phyloP scores from a whole-genome alignment of 2,329 filamentous ascomycete genomes.

The Rutstroemia sp. region DNA sequence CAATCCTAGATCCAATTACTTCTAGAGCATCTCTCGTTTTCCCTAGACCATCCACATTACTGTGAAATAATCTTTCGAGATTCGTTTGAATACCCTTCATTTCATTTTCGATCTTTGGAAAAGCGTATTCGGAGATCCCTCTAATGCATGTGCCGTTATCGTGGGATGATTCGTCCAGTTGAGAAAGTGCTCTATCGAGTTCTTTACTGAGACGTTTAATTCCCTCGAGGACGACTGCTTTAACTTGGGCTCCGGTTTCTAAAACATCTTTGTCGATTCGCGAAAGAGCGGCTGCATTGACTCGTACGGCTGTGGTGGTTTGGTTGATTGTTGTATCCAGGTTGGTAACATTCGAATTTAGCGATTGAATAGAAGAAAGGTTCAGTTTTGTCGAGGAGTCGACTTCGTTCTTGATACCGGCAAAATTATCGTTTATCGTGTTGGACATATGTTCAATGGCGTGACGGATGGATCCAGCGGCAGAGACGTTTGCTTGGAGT shows the following conservation, averaged over 20 bases:
- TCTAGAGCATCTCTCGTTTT: constrained; percentile 14
- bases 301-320: constrained; percentile 15
- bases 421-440: constrained; percentile 6
- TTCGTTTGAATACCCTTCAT: constrained; percentile 6
- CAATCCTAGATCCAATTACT: constrained; percentile 17
- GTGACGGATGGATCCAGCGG: constrained; percentile 11
- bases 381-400: constrained; percentile 4
- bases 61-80: constrained; percentile 7
- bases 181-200: constrained; percentile 4
- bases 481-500: constrained; percentile 2
- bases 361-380: constrained; percentile 6
- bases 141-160: constrained; percentile 17
- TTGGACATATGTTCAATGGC: constrained; percentile 10
- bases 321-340: constrained; percentile 6
- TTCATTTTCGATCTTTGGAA: constrained; percentile 16
- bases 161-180: constrained; percentile 16
- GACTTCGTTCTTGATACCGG: constrained; percentile 6
- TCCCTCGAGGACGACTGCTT: constrained; percentile 14
- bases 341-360: constrained; percentile 9
- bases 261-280: constrained; percentile 19
- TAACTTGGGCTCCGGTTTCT: constrained; percentile 18
- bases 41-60: constrained; percentile 1
- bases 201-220: constrained; percentile 10
- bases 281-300: constrained; percentile 18
- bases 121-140: constrained; percentile 16